Base-by-base conservation (phyloP, 441 rosid genomes). In the Viola pubescens region DNA sequence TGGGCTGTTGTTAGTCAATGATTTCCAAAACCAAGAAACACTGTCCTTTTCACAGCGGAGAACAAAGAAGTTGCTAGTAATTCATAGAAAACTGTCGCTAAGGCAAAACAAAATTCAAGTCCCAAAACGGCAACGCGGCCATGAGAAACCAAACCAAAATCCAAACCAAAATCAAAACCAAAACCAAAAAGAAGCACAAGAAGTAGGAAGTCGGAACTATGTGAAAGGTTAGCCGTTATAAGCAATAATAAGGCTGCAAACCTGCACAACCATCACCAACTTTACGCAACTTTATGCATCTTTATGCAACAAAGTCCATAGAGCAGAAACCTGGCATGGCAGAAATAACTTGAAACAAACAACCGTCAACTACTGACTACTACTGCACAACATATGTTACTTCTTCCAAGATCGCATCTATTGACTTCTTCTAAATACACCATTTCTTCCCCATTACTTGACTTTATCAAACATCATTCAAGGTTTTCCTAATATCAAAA, bases 391-490 rank as follows among this genome's bases (percentile, higher is more conserved):
- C 7, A 14, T 1, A 47, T 26, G 50, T 41, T 34, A 52, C 19
- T 34, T 34, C 8, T 37, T 26, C 10, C 46, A 8, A 10, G 54
- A 56, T 39, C 56, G 11, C 11, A 37, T 10, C 34, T 54, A 3
- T 43, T 4, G 4, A 53, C 19, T 50, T 8, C 66, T 60, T 58
- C 61, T 41, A 55, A 6, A 3, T 38, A 38, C 48, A 61, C 6
- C 47, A 38, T 9, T 38, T 16, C 51, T 59, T 61, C 44, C 57
- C 6, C 47, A 38, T 9, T 38, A 37, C 51, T 59, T 64, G 71
- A 68, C 72, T 68, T 14, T 16, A 58, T 49, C 70, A 63, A 4
- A 42, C 52, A 66, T 26, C 34, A 26, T 26, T 50, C 48, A 61
- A 52, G 62, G 48, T 56, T 56, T 26, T 12, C n/a, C 60, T 60